These are phyloP conservation scores for Boletus pseudopeckii DNA, from an alignment of 768 basidiomycete genomes.

Conservation along the genomic window DNA sequence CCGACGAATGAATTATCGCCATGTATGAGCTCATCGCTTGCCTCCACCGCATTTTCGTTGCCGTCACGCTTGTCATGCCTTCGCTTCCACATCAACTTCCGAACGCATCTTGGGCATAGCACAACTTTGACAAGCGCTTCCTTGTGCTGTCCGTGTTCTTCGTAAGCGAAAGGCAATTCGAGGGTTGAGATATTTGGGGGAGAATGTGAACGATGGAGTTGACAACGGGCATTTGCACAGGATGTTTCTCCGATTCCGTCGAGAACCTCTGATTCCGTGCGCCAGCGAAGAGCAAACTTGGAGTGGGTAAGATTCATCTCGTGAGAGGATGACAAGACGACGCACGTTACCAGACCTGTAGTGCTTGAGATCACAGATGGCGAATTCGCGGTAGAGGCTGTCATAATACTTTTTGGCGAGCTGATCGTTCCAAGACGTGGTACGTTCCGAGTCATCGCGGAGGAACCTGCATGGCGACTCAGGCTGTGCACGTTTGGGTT, in stretches of 20 bases:
- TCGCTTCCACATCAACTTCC: constrained; percentile 86
- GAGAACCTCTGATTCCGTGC: constrained; percentile 88
- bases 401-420: constrained; percentile 88
- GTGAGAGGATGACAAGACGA: neutral
- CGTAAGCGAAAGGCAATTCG: constrained; percentile 88
- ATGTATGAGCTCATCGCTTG: neutral
- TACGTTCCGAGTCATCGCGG: constrained; percentile 43
- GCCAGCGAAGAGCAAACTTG: constrained; percentile 89
- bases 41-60: neutral
- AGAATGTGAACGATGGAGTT: constrained; percentile 45
- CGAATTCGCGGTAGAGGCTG: constrained; percentile 87
- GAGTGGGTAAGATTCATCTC: neutral
- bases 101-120: constrained; percentile 71
- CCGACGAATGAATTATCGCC: neutral
- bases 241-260: constrained; percentile 81
- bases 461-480: constrained; percentile 56
- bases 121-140: constrained; percentile 89
- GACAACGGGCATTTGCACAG: constrained; percentile 87
- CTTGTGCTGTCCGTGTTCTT: constrained; percentile 72
- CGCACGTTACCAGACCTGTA: constrained; percentile 88
- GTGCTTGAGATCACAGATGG: constrained; percentile 91
- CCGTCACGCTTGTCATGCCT: constrained; percentile 53
- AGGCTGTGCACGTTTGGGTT: neutral
- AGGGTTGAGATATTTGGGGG: constrained; percentile 58
- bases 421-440: constrained; percentile 68